Evolutionary conservation across 2,329 filamentous ascomycete genomes (phyloP).

Genomic region (Phialophora verrucosa): DNA sequence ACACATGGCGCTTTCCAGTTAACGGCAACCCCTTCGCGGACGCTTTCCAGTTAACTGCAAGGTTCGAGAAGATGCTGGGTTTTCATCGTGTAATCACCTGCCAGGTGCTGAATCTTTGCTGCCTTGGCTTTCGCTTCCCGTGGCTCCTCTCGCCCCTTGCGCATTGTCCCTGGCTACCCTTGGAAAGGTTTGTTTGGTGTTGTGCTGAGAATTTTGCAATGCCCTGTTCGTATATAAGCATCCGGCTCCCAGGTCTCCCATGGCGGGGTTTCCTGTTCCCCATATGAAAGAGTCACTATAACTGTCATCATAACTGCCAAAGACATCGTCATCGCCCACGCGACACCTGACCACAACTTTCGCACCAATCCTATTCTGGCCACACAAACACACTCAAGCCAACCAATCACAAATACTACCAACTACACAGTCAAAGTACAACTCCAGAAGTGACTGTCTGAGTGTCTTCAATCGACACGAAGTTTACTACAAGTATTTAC

Average conservation of each 20-base stretch:
- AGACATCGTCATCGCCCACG: neutral
- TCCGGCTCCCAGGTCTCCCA: neutral
- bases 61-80: slow-evolving; percentile 23
- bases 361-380: slow-evolving; percentile 4
- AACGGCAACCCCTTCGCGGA: slow-evolving; percentile 36
- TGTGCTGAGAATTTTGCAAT: slow-evolving; percentile 11
- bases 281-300: neutral
- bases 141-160: slow-evolving; percentile 7
- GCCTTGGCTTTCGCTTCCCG: slow-evolving; percentile 11
- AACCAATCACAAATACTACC: slow-evolving; percentile 9
- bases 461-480: neutral
- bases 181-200: neutral
- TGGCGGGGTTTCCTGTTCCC: neutral
- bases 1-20: slow-evolving; percentile 39
- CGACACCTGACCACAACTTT: neutral
- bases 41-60: slow-evolving; percentile 39
- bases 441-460: neutral
- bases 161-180: neutral
- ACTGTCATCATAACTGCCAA: neutral
- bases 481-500: neutral
- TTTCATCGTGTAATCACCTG: slow-evolving; percentile 20
- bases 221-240: slow-evolving; percentile 20
- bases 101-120: neutral
- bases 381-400: neutral
- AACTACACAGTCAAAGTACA: no score